A percentile compares a stretch with the other conserved stretches of the same genome.
These are phyloP conservation scores for Prunus dulcis DNA, from an alignment of 306 rosid species.

Conservation along the genomic window DNA sequence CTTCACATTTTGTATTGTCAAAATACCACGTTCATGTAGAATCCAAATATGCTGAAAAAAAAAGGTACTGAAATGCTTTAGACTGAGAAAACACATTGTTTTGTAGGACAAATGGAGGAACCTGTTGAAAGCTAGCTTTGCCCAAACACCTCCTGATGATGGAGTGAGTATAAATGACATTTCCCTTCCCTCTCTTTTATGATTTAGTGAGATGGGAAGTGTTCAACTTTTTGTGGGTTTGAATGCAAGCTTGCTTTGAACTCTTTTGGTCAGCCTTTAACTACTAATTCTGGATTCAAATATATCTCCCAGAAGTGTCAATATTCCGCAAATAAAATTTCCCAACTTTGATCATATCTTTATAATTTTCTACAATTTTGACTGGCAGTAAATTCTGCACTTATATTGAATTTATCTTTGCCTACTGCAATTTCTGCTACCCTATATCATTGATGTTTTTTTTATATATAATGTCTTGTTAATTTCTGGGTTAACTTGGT, in stretches of 20 bases:
- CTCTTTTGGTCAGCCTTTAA: constrained; percentile 17
- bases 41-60: background rate
- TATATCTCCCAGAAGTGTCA: background rate
- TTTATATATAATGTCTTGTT: background rate
- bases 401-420: background rate
- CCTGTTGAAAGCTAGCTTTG: constrained; percentile 85
- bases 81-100: constrained; percentile 22
- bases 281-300: background rate
- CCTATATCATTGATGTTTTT: background rate
- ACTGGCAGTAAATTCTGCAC: background rate
- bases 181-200: background rate
- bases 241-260: constrained; percentile 5
- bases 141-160: constrained; percentile 70
- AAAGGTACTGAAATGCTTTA: background rate
- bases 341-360: background rate
- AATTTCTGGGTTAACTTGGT: background rate
- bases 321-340: background rate
- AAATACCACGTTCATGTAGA: background rate
- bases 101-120: constrained; percentile 99
- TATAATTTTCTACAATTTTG: background rate
- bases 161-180: constrained; percentile 46
- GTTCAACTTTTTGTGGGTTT: constrained; percentile 1
- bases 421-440: background rate
- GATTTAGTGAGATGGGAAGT: constrained; percentile 11
- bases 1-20: background rate